Evolutionary conservation across 768 basidiomycete species (phyloP).

Genomic region (Suillus brevipes): DNA sequence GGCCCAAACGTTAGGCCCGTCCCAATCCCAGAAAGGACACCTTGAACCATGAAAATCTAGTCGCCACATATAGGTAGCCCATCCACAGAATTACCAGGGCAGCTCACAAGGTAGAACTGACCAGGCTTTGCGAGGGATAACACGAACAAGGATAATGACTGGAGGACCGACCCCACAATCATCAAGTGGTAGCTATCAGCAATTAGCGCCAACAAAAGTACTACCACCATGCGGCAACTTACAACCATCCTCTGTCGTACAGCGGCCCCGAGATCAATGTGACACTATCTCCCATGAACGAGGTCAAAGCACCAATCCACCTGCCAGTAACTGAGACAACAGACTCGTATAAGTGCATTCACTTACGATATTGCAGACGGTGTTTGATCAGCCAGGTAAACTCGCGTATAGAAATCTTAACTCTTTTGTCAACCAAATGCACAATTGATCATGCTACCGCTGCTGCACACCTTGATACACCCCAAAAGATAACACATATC

Average conservation of each 20-base stretch:
- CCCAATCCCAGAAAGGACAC: constrained; percentile 40
- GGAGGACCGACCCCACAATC: constrained; percentile 17
- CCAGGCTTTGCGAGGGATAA: constrained; percentile 39
- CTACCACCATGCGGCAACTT: background rate
- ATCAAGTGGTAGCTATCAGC: constrained; percentile 9
- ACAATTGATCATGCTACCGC: too few relatives aligned
- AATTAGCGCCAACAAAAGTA: background rate
- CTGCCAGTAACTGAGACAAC: constrained; percentile 24
- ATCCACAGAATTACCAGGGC: background rate
- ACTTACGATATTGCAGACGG: constrained; percentile 32
- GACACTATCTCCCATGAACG: constrained; percentile 19
- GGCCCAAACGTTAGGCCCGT: constrained; percentile 48
- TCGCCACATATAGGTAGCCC: background rate
- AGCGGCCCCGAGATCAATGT: constrained; percentile 12
- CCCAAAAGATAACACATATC: constrained; percentile 30
- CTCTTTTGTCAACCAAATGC: too few relatives aligned
- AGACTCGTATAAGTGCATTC: constrained; percentile 7
- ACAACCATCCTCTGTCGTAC: constrained; percentile 35
- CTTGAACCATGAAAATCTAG: constrained; percentile 46
- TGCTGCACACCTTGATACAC: constrained; percentile 28
- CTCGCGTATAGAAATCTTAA: constrained; percentile 33
- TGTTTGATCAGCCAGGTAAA: constrained; percentile 27
- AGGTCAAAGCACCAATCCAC: constrained; percentile 36
- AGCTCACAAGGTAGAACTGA: constrained; percentile 38
- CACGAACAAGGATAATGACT: constrained; percentile 33